These are phyloP conservation scores for Xylariaceae sp. DNA, from an alignment of 2,329 filamentous ascomycete species.

Conservation along the genomic window DNA sequence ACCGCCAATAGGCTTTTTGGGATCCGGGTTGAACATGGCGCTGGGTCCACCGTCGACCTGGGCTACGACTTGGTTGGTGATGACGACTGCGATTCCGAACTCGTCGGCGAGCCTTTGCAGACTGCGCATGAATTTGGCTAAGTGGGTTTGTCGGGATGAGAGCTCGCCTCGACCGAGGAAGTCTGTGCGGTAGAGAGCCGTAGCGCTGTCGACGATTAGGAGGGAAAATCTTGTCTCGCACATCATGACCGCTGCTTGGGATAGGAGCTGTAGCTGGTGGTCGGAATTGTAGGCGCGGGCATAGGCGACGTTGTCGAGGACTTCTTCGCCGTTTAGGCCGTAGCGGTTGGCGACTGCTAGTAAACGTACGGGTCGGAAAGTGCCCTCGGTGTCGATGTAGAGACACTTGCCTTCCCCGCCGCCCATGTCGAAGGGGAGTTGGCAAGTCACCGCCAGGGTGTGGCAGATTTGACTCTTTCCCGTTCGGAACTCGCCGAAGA, in stretches of 20 bases:
- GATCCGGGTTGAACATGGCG: slow-evolving; percentile 98
- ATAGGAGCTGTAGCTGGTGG: slow-evolving; percentile 89
- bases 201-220: slow-evolving; percentile 92
- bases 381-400: slow-evolving; percentile 98
- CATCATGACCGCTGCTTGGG: slow-evolving; percentile 98
- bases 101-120: slow-evolving; percentile 71
- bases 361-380: slow-evolving; percentile 86
- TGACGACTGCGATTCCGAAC: slow-evolving; percentile 96
- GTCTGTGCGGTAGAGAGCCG: slow-evolving; percentile 90
- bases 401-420: slow-evolving; percentile 97
- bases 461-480: slow-evolving; percentile 99
- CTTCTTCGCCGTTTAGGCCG: slow-evolving; percentile 91
- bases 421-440: slow-evolving; percentile 97
- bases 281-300: slow-evolving; percentile 98
- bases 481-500: slow-evolving; percentile 96
- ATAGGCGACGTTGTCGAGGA: slow-evolving; percentile 96
- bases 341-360: slow-evolving; percentile 91
- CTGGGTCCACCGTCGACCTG: slow-evolving; percentile 95
- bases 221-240: slow-evolving; percentile 96
- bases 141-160: slow-evolving; percentile 83
- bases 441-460: slow-evolving; percentile 95
- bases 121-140: slow-evolving; percentile 83
- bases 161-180: slow-evolving; percentile 96
- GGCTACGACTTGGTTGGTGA: slow-evolving; percentile 97
- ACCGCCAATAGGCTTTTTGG: slow-evolving; percentile 97